Evolutionary conservation across 352 stramenopile species (phyloP).

Genomic region (Globisporangium carolinianum): DNA sequence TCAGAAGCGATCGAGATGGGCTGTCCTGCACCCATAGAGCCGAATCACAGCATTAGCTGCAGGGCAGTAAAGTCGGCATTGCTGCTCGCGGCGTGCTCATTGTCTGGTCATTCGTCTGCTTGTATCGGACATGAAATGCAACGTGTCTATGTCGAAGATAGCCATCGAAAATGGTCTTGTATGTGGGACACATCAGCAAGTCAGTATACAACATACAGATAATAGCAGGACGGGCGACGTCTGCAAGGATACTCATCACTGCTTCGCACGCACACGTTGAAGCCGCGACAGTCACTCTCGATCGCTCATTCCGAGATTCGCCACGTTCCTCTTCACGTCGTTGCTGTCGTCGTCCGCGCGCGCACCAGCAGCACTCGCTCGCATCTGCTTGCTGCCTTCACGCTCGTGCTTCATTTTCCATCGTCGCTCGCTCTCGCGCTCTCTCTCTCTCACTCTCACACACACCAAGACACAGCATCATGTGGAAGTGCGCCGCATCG

Average conservation of each 20-base stretch:
- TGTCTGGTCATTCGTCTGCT: no score
- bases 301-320: slow-evolving; percentile 10
- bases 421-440: background rate
- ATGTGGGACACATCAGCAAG: background rate
- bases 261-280: slow-evolving; percentile 8
- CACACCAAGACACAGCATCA: background rate
- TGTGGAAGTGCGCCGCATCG: slow-evolving; percentile 12
- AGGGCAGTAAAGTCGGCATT: no score
- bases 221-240: slow-evolving; percentile 2
- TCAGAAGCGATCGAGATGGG: no score
- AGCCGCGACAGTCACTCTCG: background rate
- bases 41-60: no score
- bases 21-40: no score
- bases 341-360: background rate
- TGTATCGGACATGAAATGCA: no score
- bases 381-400: background rate
- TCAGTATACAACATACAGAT: slow-evolving; percentile 2
- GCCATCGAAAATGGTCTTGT: no score
- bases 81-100: no score
- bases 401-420: background rate
- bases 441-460: background rate
- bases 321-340: background rate
- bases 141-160: no score
- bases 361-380: background rate
- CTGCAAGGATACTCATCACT: background rate